A percentile compares a stretch with the other conserved stretches of the same genome.
Evolutionary conservation across 2,329 filamentous ascomycete genomes (phyloP).

Genomic region (Phaeosphaeria sp.): DNA sequence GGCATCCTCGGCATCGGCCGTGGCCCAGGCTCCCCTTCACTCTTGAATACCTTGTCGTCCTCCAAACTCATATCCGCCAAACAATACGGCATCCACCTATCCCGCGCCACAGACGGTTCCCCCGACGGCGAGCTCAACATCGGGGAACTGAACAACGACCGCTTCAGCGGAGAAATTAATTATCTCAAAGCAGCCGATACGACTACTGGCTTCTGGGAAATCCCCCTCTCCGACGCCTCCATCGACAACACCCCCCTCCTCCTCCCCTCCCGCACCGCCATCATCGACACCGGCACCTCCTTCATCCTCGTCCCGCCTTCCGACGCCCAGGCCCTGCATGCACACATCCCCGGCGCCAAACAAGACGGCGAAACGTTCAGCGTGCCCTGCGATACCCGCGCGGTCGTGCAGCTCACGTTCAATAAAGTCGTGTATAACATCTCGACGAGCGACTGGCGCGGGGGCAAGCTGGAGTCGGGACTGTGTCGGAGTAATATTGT

Average conservation of each 20-base stretch:
- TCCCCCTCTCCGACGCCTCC: conserved; percentile 70
- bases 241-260: conserved; percentile 63
- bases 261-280: conserved; percentile 64
- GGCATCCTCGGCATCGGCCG: conserved; percentile 83
- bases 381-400: conserved; percentile 74
- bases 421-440: conserved; percentile 72
- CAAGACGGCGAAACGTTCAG: conserved; percentile 68
- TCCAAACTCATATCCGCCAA: conserved; percentile 68
- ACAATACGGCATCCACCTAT: conserved; percentile 74
- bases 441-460: conserved; percentile 74
- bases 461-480: conserved; percentile 46
- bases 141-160: conserved; percentile 70
- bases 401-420: conserved; percentile 70
- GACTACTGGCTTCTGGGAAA: conserved; percentile 71
- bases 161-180: conserved; percentile 71
- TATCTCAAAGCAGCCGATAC: conserved; percentile 65
- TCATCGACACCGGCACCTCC: conserved; percentile 85
- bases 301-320: conserved; percentile 75
- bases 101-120: conserved; percentile 67
- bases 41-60: conserved; percentile 68
- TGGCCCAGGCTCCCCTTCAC: conserved; percentile 65
- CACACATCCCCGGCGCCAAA: conserved; percentile 67
- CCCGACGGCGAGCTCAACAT: conserved; percentile 82
- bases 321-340: conserved; percentile 73
- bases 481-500: conserved; percentile 74